phyloP scores from a whole-genome alignment of 345 rosid species.

The Raphanus raphanistrum region DNA sequence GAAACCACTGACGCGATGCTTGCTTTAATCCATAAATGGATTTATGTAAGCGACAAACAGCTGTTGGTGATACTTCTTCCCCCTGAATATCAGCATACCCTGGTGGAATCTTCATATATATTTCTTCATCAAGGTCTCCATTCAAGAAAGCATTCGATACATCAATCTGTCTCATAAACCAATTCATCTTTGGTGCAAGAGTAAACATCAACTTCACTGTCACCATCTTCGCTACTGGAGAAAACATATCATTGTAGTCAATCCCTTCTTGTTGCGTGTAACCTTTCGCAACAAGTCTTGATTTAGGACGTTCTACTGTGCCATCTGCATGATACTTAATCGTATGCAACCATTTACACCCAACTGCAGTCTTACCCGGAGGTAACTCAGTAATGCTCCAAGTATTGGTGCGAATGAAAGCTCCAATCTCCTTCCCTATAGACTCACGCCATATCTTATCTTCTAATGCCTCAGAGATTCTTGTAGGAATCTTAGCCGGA shows the following conservation, averaged over 20 bases:
- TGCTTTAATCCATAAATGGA: too few species aligned
- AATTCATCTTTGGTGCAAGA: background rate
- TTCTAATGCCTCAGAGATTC: too few species aligned
- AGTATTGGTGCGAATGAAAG: background rate
- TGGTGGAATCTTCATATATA: too few species aligned
- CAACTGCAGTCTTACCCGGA: background rate
- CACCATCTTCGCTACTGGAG: background rate
- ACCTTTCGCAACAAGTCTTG: background rate
- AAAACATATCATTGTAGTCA: background rate
- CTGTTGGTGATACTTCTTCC: too few species aligned
- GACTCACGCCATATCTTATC: background rate
- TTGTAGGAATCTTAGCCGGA: too few species aligned
- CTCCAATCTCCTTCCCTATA: background rate
- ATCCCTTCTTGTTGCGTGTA: background rate
- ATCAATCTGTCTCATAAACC: background rate
- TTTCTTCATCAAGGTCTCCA: too few species aligned
- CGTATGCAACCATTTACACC: background rate
- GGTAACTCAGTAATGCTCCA: background rate
- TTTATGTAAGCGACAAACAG: too few species aligned
- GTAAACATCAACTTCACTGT: background rate
- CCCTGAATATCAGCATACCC: too few species aligned
- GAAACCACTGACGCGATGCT: too few species aligned
- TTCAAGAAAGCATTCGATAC: too few species aligned
- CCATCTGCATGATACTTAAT: background rate
- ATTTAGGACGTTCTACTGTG: background rate